These are phyloP conservation scores for Cyberlindnera suaveolens DNA, from an alignment of 805 yeast species.

Conservation along the genomic window DNA sequence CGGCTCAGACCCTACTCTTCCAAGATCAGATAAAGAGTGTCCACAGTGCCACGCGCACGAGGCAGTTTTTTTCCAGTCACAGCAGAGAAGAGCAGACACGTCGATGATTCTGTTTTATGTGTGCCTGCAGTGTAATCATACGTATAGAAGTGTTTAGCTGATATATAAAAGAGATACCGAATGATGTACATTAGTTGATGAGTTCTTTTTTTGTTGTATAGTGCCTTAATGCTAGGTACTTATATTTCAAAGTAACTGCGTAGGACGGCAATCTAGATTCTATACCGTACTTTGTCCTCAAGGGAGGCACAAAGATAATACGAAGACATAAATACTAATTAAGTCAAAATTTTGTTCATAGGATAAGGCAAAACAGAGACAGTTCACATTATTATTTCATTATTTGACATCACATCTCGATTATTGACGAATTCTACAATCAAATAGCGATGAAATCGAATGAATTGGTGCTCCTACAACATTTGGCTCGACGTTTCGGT, in stretches of 20 bases:
- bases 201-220: no score
- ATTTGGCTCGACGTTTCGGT: no score
- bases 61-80: conserved; percentile 95
- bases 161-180: neutral
- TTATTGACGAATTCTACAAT: no score
- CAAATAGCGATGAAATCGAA: no score
- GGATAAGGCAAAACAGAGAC: no score
- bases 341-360: no score
- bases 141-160: conserved; percentile 29
- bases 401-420: no score
- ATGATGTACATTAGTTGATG: neutral
- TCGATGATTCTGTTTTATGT: conserved; percentile 93
- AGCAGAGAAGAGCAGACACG: conserved; percentile 91
- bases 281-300: neutral
- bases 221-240: no score
- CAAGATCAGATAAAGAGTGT: conserved; percentile 90
- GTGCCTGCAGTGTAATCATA: conserved; percentile 79
- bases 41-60: conserved; percentile 83
- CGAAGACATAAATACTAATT: no score
- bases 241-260: neutral
- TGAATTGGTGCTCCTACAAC: no score
- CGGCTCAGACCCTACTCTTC: conserved; percentile 96
- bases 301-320: neutral
- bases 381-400: no score
- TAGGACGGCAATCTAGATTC: neutral